Conservation (phyloP, 345 rosid species). For the Physaria fendleri region DNA sequence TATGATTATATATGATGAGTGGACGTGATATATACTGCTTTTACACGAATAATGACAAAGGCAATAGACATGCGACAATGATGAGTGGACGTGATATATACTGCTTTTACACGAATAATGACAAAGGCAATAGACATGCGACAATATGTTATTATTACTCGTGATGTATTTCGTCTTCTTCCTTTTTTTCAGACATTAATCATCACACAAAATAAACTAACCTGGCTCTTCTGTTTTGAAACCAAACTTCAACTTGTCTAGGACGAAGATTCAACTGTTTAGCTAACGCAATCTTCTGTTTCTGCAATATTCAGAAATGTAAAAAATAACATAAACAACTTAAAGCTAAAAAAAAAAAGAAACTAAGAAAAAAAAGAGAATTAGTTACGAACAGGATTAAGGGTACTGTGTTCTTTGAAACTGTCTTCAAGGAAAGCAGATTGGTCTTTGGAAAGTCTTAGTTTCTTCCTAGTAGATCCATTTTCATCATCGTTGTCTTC, state of each 20-base stretch:
- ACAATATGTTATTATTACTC: slow-evolving; percentile 31
- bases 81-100: slow-evolving; percentile 28
- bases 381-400: slow-evolving; percentile 64
- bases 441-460: slow-evolving; percentile 81
- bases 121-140: slow-evolving; percentile 31
- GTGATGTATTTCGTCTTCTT: slow-evolving; percentile 31
- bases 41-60: slow-evolving; percentile 24
- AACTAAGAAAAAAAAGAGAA: background rate
- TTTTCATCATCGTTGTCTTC: slow-evolving; percentile 65
- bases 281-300: slow-evolving; percentile 77
- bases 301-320: slow-evolving; percentile 39
- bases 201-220: slow-evolving; percentile 24
- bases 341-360: background rate
- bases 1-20: too few species aligned
- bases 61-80: slow-evolving; percentile 32
- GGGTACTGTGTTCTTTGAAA: slow-evolving; percentile 83
- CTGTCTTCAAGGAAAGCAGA: slow-evolving; percentile 95
- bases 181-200: slow-evolving; percentile 20
- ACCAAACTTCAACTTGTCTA: slow-evolving; percentile 96
- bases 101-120: slow-evolving; percentile 20
- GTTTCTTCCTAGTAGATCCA: slow-evolving; percentile 85
- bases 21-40: slow-evolving; percentile 24
- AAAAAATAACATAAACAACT: background rate
- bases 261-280: slow-evolving; percentile 87
- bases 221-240: slow-evolving; percentile 98